Evolutionary conservation across 305 asterid genomes (phyloP).

Genomic region (Plantago coronopus): DNA sequence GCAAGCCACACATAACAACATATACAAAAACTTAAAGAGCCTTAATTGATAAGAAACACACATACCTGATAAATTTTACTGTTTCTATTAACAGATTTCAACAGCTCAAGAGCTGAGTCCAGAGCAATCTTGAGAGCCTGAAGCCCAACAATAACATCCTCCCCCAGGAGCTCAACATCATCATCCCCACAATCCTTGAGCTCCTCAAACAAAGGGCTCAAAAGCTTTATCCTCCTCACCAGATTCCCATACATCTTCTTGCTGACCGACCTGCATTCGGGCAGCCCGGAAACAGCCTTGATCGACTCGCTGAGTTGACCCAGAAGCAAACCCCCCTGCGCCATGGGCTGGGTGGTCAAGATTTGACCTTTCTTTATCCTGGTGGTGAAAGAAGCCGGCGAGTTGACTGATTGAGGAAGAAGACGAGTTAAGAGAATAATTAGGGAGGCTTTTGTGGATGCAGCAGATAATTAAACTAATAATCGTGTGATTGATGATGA

Average conservation of each 20-base stretch:
- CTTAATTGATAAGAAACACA: neutral
- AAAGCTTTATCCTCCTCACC: constrained; percentile 76
- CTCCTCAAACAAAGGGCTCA: constrained; percentile 88
- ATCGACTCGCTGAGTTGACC: constrained; percentile 55
- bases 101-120: constrained; percentile 59
- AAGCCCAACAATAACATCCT: constrained; percentile 63
- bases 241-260: constrained; percentile 68
- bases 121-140: constrained; percentile 48
- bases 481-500: neutral
- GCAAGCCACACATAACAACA: too few species aligned
- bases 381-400: constrained; percentile 6
- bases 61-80: constrained; percentile 82
- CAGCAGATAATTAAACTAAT: neutral
- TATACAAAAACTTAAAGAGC: too few species aligned
- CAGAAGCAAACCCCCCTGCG: constrained; percentile 25
- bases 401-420: constrained; percentile 1
- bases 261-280: constrained; percentile 70
- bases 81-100: constrained; percentile 67
- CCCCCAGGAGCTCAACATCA: constrained; percentile 34
- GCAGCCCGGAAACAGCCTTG: constrained; percentile 50
- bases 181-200: constrained; percentile 43
- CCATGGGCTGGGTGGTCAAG: neutral
- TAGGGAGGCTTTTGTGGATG: too few species aligned
- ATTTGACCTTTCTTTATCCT: too few species aligned
- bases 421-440: neutral